Evolutionary conservation across 768 basidiomycete species (phyloP).

Genomic region (Hirschioporus abietinus): DNA sequence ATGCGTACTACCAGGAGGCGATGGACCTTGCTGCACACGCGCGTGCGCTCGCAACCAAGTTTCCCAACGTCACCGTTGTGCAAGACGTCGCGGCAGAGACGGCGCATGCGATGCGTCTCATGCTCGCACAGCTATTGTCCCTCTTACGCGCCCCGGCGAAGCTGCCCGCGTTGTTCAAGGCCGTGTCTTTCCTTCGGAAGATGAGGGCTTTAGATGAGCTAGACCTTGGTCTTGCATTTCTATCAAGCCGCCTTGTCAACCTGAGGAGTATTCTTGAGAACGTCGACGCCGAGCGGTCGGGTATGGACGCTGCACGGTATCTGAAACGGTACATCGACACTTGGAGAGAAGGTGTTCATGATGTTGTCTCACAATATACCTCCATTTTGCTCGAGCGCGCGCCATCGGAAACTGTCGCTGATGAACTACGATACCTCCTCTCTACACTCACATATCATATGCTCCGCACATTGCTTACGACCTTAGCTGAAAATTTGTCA

Average conservation of each 20-base stretch:
- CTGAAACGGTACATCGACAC: slow-evolving; percentile 84
- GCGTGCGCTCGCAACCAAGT: slow-evolving; percentile 33
- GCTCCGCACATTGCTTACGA: slow-evolving; percentile 61
- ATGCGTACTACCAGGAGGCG: slow-evolving; percentile 89
- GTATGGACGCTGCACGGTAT: slow-evolving; percentile 61
- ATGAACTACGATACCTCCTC: slow-evolving; percentile 46
- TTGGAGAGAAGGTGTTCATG: slow-evolving; percentile 91
- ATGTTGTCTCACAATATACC: slow-evolving; percentile 84
- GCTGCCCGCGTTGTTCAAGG: slow-evolving; percentile 85
- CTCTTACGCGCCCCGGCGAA: slow-evolving; percentile 83
- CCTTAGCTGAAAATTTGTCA: slow-evolving; percentile 57
- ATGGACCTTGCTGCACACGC: slow-evolving; percentile 80
- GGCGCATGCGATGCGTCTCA: slow-evolving; percentile 59
- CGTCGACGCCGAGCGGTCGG: slow-evolving; percentile 34
- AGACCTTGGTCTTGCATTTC: slow-evolving; percentile 82
- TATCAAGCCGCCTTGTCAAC: slow-evolving; percentile 65
- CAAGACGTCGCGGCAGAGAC: slow-evolving; percentile 63
- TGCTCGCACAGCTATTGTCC: slow-evolving; percentile 73
- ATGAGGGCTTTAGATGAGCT: slow-evolving; percentile 69
- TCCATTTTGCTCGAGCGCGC: slow-evolving; percentile 82
- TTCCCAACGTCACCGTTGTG: slow-evolving; percentile 44
- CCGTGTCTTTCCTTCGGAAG: slow-evolving; percentile 79
- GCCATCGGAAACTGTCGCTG: slow-evolving; percentile 21
- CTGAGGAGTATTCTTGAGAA: slow-evolving; percentile 54
- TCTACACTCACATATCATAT: slow-evolving; percentile 61